These are phyloP conservation scores for Oemleria cerasiformis DNA, from an alignment of 306 rosid genomes.

Conservation along the genomic window DNA sequence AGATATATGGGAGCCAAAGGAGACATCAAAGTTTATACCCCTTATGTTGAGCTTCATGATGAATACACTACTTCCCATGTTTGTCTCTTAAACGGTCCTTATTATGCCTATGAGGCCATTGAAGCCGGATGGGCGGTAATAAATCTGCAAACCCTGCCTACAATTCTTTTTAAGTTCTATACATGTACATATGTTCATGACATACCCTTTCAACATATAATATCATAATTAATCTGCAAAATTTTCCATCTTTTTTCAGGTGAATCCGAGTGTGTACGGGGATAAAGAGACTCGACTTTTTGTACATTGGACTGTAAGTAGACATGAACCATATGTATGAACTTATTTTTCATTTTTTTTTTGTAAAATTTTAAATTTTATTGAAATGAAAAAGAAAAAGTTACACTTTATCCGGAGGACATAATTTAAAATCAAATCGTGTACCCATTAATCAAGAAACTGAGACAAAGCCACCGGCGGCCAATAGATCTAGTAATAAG, in stretches of 20 bases:
- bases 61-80: constrained; percentile 34
- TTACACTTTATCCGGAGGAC: too few relatives aligned
- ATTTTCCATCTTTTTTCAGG: constrained; percentile 12
- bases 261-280: constrained; percentile 33
- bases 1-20: constrained; percentile 33
- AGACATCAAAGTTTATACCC: constrained; percentile 35
- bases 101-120: constrained; percentile 18
- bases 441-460: too few relatives aligned
- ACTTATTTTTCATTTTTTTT: not conserved
- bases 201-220: too few relatives aligned
- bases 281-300: constrained; percentile 35
- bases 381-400: too few relatives aligned
- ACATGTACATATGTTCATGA: too few relatives aligned
- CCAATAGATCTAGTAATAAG: too few relatives aligned
- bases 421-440: too few relatives aligned
- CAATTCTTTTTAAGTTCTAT: too few relatives aligned
- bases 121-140: constrained; percentile 39
- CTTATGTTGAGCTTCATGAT: constrained; percentile 28
- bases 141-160: too few relatives aligned
- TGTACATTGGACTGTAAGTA: constrained; percentile 34
- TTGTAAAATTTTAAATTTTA: too few relatives aligned
- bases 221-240: too few relatives aligned
- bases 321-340: not conserved
- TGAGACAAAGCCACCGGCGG: not conserved
- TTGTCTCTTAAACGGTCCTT: constrained; percentile 2